These are phyloP conservation scores for Lactifluus pinguis DNA, from an alignment of 768 basidiomycete species.

Conservation along the genomic window DNA sequence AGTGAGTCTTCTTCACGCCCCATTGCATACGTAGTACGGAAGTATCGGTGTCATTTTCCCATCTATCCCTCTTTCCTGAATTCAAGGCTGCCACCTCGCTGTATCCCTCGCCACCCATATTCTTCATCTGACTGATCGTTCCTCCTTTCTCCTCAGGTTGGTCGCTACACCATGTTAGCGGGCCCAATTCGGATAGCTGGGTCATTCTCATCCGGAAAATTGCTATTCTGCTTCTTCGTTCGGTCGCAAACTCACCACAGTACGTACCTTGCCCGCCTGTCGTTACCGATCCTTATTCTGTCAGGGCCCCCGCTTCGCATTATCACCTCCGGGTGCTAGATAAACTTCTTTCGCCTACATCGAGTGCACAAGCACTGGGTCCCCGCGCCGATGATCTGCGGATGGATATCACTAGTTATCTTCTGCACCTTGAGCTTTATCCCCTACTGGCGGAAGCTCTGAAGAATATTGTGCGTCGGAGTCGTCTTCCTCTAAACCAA, in stretches of 20 bases:
- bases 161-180: conserved; percentile 33
- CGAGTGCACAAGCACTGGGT: background rate
- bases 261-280: conserved; percentile 27
- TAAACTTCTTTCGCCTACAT: conserved; percentile 6
- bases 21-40: background rate
- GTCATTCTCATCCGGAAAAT: conserved; percentile 47
- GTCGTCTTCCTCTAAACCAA: background rate
- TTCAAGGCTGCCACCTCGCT: too few species aligned
- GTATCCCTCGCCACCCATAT: background rate
- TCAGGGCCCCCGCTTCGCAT: conserved; percentile 5
- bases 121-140: conserved; percentile 21
- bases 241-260: conserved; percentile 42
- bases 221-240: conserved; percentile 41
- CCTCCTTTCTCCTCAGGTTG: conserved; percentile 24
- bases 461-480: conserved; percentile 40
- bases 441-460: conserved; percentile 32
- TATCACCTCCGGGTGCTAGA: background rate
- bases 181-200: conserved; percentile 43
- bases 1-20: conserved; percentile 20
- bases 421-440: conserved; percentile 2
- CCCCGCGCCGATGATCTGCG: conserved; percentile 5
- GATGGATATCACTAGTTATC: background rate
- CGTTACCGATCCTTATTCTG: background rate
- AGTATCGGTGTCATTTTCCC: background rate
- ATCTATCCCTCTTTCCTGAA: background rate